Evolutionary conservation across 441 rosid species (phyloP).

Genomic region (Corymbia calophylla): DNA sequence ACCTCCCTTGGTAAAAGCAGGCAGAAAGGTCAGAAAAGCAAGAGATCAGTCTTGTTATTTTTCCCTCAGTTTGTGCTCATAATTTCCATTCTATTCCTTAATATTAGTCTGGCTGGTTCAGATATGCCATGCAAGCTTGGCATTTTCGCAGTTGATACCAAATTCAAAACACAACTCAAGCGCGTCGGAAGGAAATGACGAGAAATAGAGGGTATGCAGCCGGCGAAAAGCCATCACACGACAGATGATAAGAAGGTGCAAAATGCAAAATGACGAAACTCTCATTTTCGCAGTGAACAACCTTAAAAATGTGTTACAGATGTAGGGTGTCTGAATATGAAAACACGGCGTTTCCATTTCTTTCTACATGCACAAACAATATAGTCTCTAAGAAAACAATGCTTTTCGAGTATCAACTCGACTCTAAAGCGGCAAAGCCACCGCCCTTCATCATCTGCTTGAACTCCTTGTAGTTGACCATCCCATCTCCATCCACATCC

Average conservation of each 20-base stretch:
- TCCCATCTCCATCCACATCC: constrained; percentile 88
- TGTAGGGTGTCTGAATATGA: neutral
- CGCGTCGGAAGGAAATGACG: neutral
- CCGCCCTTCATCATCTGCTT: constrained; percentile 76
- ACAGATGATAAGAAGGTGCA: neutral
- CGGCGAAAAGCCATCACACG: neutral
- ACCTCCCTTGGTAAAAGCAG: neutral
- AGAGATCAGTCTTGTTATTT: neutral
- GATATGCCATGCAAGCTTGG: neutral
- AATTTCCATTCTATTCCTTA: neutral
- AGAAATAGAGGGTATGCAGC: neutral
- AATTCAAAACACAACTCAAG: neutral
- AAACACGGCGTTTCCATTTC: neutral
- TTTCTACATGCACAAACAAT: neutral
- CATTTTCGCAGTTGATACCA: neutral
- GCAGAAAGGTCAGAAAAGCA: neutral
- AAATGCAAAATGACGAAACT: neutral
- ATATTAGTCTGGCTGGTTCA: neutral
- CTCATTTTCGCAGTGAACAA: neutral
- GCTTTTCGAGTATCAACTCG: neutral
- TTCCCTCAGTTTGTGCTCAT: neutral
- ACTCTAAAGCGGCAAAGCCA: constrained; percentile 50
- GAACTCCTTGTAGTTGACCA: constrained; percentile 68
- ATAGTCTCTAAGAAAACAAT: neutral
- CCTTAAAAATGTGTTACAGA: neutral